A percentile compares a stretch with the other conserved stretches of the same genome.
Conservation (phyloP, 2,329 filamentous ascomycete species). For the Blumeria graminis region DNA sequence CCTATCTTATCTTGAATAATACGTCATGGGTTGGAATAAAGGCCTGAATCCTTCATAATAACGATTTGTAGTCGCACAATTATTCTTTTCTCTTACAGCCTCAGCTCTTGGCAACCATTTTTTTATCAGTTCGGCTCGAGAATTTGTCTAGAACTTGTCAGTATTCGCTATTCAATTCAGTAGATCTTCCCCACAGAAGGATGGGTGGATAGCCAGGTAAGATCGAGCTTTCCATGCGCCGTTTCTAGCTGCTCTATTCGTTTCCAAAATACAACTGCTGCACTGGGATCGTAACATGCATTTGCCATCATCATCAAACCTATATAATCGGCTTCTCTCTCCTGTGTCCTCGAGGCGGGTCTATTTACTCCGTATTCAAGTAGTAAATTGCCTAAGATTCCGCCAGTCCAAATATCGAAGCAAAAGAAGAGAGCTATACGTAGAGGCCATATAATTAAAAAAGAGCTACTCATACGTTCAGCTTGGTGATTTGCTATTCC, state of each 20-base stretch:
- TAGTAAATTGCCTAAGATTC: slow-evolving; percentile 8
- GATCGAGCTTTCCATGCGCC: slow-evolving; percentile 21
- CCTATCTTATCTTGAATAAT: no score
- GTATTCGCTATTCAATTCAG: not conserved
- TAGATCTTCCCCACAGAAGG: slow-evolving; percentile 30
- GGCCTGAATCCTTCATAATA: not conserved
- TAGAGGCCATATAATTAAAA: slow-evolving; percentile 17
- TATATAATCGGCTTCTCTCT: slow-evolving; percentile 59
- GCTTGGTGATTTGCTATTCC: slow-evolving; percentile 43
- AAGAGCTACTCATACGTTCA: slow-evolving; percentile 28
- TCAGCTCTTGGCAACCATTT: slow-evolving; percentile 36
- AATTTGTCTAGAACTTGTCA: slow-evolving; percentile 24
- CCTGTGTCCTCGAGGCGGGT: slow-evolving; percentile 47
- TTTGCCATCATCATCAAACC: slow-evolving; percentile 65
- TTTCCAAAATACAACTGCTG: slow-evolving; percentile 41
- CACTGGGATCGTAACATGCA: slow-evolving; percentile 48
- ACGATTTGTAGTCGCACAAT: slow-evolving; percentile 18
- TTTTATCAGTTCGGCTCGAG: slow-evolving; percentile 37
- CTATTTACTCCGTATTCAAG: slow-evolving; percentile 38
- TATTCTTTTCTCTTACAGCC: slow-evolving; percentile 27
- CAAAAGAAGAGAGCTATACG: slow-evolving; percentile 17
- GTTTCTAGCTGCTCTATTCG: slow-evolving; percentile 28
- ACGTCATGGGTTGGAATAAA: no score
- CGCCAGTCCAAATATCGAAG: slow-evolving; percentile 7
- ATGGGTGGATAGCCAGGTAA: slow-evolving; percentile 53